Evolutionary conservation across 2,329 filamentous ascomycete species (phyloP).

Genomic region (Elsinoe australis): DNA sequence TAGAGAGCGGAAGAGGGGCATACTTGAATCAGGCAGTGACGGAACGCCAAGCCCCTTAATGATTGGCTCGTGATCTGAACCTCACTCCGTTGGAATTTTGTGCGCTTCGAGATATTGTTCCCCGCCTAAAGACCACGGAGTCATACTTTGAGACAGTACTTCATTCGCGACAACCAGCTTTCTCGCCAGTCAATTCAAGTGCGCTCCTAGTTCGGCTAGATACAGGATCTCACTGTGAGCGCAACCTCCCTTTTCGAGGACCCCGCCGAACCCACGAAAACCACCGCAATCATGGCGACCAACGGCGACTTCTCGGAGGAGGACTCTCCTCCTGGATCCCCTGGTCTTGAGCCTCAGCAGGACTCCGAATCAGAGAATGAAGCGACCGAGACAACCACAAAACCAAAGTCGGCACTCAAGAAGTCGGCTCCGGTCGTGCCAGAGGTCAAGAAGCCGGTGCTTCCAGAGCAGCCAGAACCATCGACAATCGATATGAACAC

Average conservation of each 20-base stretch:
- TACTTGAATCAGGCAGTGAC: too few relatives aligned
- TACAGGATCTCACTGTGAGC: too few relatives aligned
- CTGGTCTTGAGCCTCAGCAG: constrained; percentile 45
- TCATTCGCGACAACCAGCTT: constrained; percentile 4
- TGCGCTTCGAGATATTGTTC: neutral
- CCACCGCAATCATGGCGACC: constrained; percentile 44
- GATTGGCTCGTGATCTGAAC: neutral
- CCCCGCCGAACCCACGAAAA: too few relatives aligned
- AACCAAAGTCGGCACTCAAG: constrained; percentile 79
- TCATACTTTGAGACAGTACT: neutral
- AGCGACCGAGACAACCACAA: constrained; percentile 46
- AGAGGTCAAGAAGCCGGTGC: constrained; percentile 52
- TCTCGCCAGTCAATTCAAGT: too few relatives aligned
- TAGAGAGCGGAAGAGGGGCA: too few relatives aligned
- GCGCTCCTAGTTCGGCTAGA: too few relatives aligned
- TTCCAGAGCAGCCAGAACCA: constrained; percentile 89
- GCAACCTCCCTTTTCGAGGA: too few relatives aligned
- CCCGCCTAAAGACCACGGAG: neutral
- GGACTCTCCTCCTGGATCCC: constrained; percentile 47
- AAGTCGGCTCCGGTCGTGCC: constrained; percentile 54
- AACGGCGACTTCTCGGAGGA: constrained; percentile 49
- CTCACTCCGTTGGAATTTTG: neutral
- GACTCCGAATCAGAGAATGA: constrained; percentile 70
- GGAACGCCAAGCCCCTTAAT: too few relatives aligned
- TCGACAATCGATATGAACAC: constrained; percentile 74